phyloP scores from a whole-genome alignment of 2,329 filamentous ascomycete species.

The Epichloe gansuensis region DNA sequence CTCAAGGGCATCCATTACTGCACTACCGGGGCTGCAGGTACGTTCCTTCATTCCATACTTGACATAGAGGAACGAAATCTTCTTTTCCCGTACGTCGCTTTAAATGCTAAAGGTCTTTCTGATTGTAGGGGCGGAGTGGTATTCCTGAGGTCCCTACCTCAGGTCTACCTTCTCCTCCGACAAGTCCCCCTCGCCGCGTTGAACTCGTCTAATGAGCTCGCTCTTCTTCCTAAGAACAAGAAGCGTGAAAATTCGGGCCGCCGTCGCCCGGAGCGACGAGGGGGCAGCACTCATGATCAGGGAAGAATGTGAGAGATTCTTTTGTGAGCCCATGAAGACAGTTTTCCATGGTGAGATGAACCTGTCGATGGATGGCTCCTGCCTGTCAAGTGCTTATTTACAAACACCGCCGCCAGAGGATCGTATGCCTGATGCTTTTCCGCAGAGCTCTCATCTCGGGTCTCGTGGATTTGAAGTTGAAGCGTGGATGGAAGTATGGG shows the following conservation, averaged over 20 bases:
- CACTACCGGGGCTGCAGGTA: conserved; percentile 79
- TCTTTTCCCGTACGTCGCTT: not conserved
- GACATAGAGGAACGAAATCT: not conserved
- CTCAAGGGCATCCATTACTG: conserved; percentile 88
- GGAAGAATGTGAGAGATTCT: conserved; percentile 99
- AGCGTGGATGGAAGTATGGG: conserved; percentile 69
- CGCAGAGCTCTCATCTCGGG: conserved; percentile 15
- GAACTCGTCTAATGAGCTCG: conserved; percentile 55
- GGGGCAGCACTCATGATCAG: conserved; percentile 92
- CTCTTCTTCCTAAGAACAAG: conserved; percentile 46
- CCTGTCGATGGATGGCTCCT: conserved; percentile 63
- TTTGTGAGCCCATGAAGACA: conserved; percentile 88
- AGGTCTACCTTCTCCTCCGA: conserved; percentile 72
- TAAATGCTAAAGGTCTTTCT: conserved; percentile 9
- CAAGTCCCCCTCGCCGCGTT: conserved; percentile 78
- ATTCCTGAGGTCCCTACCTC: conserved; percentile 84
- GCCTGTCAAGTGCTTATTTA: conserved; percentile 64
- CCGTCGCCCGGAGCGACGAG: conserved; percentile 43
- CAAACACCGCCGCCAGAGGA: conserved; percentile 43
- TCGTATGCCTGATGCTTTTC: conserved; percentile 26
- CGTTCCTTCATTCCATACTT: conserved; percentile 11
- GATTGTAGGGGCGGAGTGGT: conserved; percentile 66
- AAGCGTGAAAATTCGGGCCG: conserved; percentile 30
- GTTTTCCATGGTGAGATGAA: conserved; percentile 96
- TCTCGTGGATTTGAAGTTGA: conserved; percentile 29